Conservation (phyloP, 169 alveolate genomes). For the Plasmodium vivax region DNA sequence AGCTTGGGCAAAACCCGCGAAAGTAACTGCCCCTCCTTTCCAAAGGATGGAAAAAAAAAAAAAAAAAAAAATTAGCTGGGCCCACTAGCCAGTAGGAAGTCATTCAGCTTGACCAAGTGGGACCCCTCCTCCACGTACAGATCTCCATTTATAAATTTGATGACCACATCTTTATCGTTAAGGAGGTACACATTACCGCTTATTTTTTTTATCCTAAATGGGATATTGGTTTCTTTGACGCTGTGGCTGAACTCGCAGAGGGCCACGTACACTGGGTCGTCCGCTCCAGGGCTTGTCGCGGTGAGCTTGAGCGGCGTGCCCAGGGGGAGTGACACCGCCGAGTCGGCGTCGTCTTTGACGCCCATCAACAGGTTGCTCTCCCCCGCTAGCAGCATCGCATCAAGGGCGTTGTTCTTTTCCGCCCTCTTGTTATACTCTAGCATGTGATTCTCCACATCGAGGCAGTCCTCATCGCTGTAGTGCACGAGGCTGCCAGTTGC, state of each 20-base stretch:
- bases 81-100: neutral
- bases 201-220: slow-evolving; percentile 24
- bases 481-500: neutral
- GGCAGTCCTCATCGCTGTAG: neutral
- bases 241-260: slow-evolving; percentile 31
- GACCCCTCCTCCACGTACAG: slow-evolving; percentile 31
- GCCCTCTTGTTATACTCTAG: neutral
- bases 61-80: neutral
- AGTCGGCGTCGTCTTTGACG: neutral
- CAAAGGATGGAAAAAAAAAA: neutral
- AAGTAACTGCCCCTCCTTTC: neutral
- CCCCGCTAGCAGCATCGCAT: neutral
- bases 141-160: slow-evolving; percentile 57
- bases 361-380: neutral
- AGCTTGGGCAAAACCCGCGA: neutral
- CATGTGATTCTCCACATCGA: neutral
- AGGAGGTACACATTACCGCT: slow-evolving; percentile 22
- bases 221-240: slow-evolving; percentile 2
- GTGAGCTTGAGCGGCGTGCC: neutral
- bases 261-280: slow-evolving; percentile 43
- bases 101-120: slow-evolving; percentile 27
- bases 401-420: slow-evolving; percentile 30
- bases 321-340: neutral
- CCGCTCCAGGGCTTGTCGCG: neutral
- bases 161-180: slow-evolving; percentile 33